Base-by-base conservation (phyloP, 768 basidiomycete species). In the Rickenella mellea region DNA sequence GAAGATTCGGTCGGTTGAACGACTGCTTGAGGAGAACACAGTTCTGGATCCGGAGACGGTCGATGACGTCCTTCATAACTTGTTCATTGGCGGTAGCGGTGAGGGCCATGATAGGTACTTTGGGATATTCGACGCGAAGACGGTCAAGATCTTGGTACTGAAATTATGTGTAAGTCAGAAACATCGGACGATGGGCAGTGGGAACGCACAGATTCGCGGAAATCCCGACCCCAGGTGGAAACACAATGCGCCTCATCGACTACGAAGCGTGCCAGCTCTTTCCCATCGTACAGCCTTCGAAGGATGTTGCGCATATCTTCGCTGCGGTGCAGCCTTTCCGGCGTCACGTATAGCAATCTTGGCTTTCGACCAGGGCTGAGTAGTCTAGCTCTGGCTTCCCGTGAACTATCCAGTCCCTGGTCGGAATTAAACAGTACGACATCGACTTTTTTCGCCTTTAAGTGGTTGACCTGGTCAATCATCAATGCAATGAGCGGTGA, bases 221-320 rank as follows among this genome's bases (percentile, higher is more conserved):
- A 93, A 56, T 92, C 83, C 54, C 92, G 80, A 5, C 94, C 96
- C 96, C 96, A 98, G 17, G 80, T 80, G 11, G 80, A 82, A 31
- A 98, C 86, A 57, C 90, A 91, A 58, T 99, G 96, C 2, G 92
- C 94, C 58, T 99, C 96, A 56, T 99, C 96, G 39, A 97, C 74
- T 1, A 96, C 92, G 56, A 99, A 94, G 25, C 94, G 69, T 11
- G 89, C 91, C 29, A 99, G 57, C 43, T 73, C 64, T 4, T 69
- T 64, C 20, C 63, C 55, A 5, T 62, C 55, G 53, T 91, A 70
- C 2, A 97, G 64, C n/a, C 64, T 59, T 15, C 58, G 49, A 8
- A 98, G 60, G 14, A 81, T 71, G 7, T 55, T 60, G 51, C 67
- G 71, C 39, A 87, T 71, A n/a, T 51, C 53, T 0, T 60, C 61